A percentile compares a stretch with the other conserved stretches of the same genome.
Conservation (phyloP, 1,284 basidiomycete species). For the Ustanciosporium gigantosporum region DNA sequence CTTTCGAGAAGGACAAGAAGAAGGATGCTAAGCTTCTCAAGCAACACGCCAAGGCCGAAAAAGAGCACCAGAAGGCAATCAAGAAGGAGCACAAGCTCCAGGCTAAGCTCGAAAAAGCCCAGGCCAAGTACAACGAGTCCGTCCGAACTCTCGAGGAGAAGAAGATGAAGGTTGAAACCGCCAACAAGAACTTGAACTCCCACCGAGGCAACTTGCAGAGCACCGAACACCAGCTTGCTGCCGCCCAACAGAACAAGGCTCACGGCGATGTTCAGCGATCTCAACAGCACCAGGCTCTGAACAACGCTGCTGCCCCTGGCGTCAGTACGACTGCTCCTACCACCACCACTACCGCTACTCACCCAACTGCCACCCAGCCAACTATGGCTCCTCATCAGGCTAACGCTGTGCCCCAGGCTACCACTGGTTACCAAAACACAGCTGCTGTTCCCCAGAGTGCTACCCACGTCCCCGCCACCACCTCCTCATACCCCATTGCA, state of each 20-base stretch:
- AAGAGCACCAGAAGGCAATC: slow-evolving; percentile 32
- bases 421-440: neutral
- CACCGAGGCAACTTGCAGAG: slow-evolving; percentile 11
- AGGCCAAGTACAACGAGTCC: slow-evolving; percentile 25
- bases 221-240: slow-evolving; percentile 20
- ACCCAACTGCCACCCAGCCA: no score
- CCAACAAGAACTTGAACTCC: slow-evolving; percentile 9
- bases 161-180: slow-evolving; percentile 30
- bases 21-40: slow-evolving; percentile 24
- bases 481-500: neutral
- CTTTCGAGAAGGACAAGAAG: slow-evolving; percentile 20
- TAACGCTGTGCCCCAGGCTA: neutral
- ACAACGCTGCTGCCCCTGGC: neutral
- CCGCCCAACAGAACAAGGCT: slow-evolving; percentile 22
- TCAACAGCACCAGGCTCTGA: slow-evolving; percentile 16
- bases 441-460: neutral
- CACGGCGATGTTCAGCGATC: slow-evolving; percentile 13
- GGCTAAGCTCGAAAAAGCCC: slow-evolving; percentile 29
- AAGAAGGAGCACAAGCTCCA: slow-evolving; percentile 32
- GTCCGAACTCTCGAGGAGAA: slow-evolving; percentile 27
- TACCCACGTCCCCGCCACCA: neutral
- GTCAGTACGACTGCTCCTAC: neutral
- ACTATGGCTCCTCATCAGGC: no score
- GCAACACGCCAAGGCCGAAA: slow-evolving; percentile 17
- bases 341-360: neutral